Evolutionary conservation across 306 rosid species (phyloP).

Genomic region (Luffa aegyptiaca): DNA sequence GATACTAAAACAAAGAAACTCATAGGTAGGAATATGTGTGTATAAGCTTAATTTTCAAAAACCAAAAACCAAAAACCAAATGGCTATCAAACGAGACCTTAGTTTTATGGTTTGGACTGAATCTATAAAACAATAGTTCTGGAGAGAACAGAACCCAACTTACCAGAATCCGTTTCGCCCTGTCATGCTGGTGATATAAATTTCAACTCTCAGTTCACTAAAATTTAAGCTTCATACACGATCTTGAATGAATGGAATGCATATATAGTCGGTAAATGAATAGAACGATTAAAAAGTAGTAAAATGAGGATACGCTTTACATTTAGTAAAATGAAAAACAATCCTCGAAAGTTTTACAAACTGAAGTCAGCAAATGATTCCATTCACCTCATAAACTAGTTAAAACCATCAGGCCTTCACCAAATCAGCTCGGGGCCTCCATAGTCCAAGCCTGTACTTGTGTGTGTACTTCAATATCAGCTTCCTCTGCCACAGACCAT

Average conservation of each 20-base stretch:
- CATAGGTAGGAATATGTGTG: no score
- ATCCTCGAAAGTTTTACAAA: background rate
- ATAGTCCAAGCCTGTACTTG: slow-evolving; percentile 79
- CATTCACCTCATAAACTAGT: background rate
- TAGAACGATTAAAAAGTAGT: background rate
- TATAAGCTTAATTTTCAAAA: no score
- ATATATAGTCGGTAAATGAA: background rate
- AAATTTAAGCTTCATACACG: background rate
- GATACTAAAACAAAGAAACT: no score
- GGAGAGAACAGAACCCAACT: background rate
- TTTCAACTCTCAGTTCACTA: background rate
- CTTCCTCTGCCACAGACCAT: slow-evolving; percentile 59
- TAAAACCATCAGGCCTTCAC: slow-evolving; percentile 30
- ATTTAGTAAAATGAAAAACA: background rate
- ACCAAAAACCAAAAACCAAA: no score
- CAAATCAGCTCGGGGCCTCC: slow-evolving; percentile 62
- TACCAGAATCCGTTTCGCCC: background rate
- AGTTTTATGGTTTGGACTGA: background rate
- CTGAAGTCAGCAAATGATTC: background rate
- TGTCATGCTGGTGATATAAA: background rate
- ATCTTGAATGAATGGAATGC: background rate
- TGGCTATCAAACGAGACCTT: no score
- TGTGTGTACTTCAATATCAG: slow-evolving; percentile 49
- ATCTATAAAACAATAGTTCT: background rate
- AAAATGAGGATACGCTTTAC: background rate